Percentiles rank a stretch among this genome's conserved stretches.
Conservation (phyloP, 2,329 filamentous ascomycete genomes). For the Aspergillus cejpii region DNA sequence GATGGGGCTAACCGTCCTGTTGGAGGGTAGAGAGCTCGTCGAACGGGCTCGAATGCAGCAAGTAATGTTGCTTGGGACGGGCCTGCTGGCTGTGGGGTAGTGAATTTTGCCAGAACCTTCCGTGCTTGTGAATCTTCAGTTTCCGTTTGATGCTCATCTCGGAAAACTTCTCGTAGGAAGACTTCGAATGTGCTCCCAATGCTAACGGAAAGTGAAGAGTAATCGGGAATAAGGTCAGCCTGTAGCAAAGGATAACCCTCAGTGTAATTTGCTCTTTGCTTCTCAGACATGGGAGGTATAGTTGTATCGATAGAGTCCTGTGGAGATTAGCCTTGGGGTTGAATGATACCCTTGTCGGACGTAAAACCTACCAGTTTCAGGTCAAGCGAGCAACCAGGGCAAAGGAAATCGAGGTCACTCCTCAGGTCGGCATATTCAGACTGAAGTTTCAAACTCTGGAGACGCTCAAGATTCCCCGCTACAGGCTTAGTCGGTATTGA, state of each 20-base stretch:
- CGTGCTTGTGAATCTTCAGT: slow-evolving; percentile 22
- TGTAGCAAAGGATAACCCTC: slow-evolving; percentile 51
- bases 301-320: slow-evolving; percentile 57
- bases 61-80: slow-evolving; percentile 39
- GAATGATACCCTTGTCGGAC: background rate
- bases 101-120: slow-evolving; percentile 27
- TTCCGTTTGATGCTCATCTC: slow-evolving; percentile 12
- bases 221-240: slow-evolving; percentile 44
- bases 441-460: slow-evolving; percentile 26
- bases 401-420: slow-evolving; percentile 35
- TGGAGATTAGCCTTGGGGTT: slow-evolving; percentile 12
- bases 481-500: background rate
- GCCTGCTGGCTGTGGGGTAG: slow-evolving; percentile 11
- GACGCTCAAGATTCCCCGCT: slow-evolving; percentile 17
- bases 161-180: slow-evolving; percentile 24
- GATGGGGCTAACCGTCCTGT: slow-evolving; percentile 51
- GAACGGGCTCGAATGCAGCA: slow-evolving; percentile 49
- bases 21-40: slow-evolving; percentile 32
- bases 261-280: slow-evolving; percentile 50
- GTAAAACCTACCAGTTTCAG: slow-evolving; percentile 23
- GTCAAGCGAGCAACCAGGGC: slow-evolving; percentile 23
- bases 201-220: slow-evolving; percentile 34
- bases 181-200: slow-evolving; percentile 30
- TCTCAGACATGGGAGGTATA: slow-evolving; percentile 51
- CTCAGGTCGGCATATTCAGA: slow-evolving; percentile 30